Percentiles rank a stretch among this genome's conserved stretches.
Evolutionary conservation across 257 asterid species (phyloP).

Genomic region (Anisodus acutangulus): DNA sequence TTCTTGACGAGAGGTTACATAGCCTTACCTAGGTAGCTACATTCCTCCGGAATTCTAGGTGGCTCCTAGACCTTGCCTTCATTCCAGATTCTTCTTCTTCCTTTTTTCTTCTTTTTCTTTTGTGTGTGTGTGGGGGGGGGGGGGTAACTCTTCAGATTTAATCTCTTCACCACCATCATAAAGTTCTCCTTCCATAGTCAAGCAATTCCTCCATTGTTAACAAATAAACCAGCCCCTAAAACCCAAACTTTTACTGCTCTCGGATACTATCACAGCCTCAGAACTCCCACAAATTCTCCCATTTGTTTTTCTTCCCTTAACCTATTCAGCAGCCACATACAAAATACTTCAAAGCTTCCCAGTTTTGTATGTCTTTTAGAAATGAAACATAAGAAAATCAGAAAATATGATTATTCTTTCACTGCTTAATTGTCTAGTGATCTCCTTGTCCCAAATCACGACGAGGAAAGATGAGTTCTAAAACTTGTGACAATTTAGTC

Average conservation of each 20-base stretch:
- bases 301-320: constrained; percentile 21
- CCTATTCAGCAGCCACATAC: neutral
- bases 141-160: neutral
- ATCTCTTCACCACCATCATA: neutral
- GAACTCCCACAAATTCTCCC: neutral
- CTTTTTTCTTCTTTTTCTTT: neutral
- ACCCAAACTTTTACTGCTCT: neutral
- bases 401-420: neutral
- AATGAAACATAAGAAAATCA: constrained; percentile 17
- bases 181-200: neutral
- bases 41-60: neutral
- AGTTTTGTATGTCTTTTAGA: neutral
- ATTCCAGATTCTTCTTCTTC: neutral
- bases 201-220: neutral
- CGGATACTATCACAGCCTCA: constrained; percentile 10
- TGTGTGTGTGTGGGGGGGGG: neutral
- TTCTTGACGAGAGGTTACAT: neutral
- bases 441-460: constrained; percentile 22
- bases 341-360: constrained; percentile 6
- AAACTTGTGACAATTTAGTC: neutral
- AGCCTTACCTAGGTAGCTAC: neutral
- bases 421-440: neutral
- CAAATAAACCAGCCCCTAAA: neutral
- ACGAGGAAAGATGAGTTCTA: neutral
- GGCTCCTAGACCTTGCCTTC: neutral